These are phyloP conservation scores for Beauveria varroae DNA, from an alignment of 2,329 filamentous ascomycete genomes.

Conservation along the genomic window DNA sequence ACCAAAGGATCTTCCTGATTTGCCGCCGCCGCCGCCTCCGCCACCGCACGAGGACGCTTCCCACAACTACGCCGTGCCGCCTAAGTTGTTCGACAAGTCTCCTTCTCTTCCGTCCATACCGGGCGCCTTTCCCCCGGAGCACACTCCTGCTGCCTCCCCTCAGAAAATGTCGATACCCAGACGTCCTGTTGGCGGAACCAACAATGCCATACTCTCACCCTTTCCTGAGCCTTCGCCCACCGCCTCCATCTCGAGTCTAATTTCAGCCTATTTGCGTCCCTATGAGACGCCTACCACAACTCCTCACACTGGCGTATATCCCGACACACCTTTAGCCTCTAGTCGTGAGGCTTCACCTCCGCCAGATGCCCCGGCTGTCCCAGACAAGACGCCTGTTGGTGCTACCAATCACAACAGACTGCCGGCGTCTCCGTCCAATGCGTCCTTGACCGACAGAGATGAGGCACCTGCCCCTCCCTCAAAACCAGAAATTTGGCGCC, in stretches of 20 bases:
- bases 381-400: neutral
- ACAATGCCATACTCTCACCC: conserved; percentile 14
- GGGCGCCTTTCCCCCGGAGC: conserved; percentile 7
- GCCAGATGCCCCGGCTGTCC: neutral
- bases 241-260: conserved; percentile 45
- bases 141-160: conserved; percentile 12
- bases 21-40: conserved; percentile 18
- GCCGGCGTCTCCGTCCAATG: neutral
- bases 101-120: conserved; percentile 11
- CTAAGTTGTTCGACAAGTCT: conserved; percentile 12
- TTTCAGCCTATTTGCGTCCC: conserved; percentile 47
- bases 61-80: conserved; percentile 9
- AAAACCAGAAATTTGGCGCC: conserved; percentile 37
- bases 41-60: conserved; percentile 17
- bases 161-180: conserved; percentile 14
- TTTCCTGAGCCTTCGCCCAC: conserved; percentile 31
- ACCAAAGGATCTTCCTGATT: conserved; percentile 18
- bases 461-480: conserved; percentile 21
- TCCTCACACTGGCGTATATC: conserved; percentile 31
- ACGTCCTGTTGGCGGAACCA: conserved; percentile 18
- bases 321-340: conserved; percentile 23
- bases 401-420: neutral
- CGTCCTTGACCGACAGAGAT: conserved; percentile 11
- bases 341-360: conserved; percentile 12
- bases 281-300: conserved; percentile 36